Evolutionary conservation across 2,329 filamentous ascomycete genomes (phyloP).

Genomic region (Fusarium protoensiforme): DNA sequence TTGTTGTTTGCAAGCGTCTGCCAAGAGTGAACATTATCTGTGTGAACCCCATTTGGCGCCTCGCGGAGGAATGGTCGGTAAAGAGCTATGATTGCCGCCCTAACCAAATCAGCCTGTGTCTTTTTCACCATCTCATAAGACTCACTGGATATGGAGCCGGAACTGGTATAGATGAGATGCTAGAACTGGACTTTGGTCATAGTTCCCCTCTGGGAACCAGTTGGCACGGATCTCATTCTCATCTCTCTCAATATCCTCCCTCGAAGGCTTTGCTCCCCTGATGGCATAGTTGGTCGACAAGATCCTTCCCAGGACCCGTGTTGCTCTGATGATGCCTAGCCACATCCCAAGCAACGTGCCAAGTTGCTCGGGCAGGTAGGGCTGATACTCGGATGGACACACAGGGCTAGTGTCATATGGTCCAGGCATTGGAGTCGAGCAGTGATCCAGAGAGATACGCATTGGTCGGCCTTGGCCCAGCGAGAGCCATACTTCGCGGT

Average conservation of each 20-base stretch:
- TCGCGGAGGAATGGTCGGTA: neutral
- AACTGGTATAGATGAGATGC: neutral
- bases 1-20: neutral
- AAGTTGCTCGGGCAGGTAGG: neutral
- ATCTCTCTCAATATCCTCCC: neutral
- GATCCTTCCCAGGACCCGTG: neutral
- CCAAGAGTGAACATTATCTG: neutral
- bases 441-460: conserved; percentile 20
- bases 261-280: neutral
- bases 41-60: neutral
- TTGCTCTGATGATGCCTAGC: neutral
- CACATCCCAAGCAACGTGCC: neutral
- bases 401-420: neutral
- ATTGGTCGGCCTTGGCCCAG: conserved; percentile 25
- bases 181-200: neutral
- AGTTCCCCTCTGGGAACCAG: neutral
- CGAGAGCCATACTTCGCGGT: conserved; percentile 23
- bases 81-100: neutral
- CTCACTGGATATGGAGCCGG: neutral
- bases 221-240: neutral
- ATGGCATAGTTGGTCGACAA: neutral
- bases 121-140: neutral
- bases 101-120: neutral
- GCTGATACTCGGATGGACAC: neutral
- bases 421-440: neutral